Evolutionary conservation across 1,139 yeast genomes (phyloP), one percentile per base, ranked within the genome.

Genomic region (Diutina catenulata): DNA sequence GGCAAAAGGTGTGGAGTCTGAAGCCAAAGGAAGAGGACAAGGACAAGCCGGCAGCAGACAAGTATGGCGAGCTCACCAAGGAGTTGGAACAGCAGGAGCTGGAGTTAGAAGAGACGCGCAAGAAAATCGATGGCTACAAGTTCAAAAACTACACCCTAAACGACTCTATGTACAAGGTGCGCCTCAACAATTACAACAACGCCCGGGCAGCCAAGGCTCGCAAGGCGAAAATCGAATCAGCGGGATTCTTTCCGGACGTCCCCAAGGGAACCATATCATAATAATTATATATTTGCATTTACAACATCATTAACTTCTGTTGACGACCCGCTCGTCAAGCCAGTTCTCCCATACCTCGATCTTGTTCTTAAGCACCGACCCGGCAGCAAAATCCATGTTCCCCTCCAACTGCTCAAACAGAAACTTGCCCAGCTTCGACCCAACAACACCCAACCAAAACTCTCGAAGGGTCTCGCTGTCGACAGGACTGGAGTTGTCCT

Each of bases 251-350:
- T 49, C 88, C 88, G 0, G 46, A 60, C n/a, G 78, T 56, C 1
- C 84, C 84, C 4, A 59, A 50, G 4, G 36, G 15, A 4, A 31
- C 27, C 13, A n/a, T 28, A 8, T 9, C 28, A 9, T 21, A 14
- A 18, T n/a, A 10, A 19, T n/a, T 13, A 8, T 14, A 23, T 11
- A 23, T 9, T 14, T 4, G 11, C 6, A 13, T 8, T 22, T 37
- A 41, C 21, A n/a, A n/a, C n/a, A n/a, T n/a, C n/a, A 42, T 45
- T 57, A 60, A 49, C n/a, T n/a, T n/a, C n/a, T n/a, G n/a, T 79
- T 79, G 10, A 76, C 80, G 11, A 76, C 80, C 45, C 71, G 67
- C 52, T 79, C 91, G 46, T 78, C 82, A 36, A 86, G 62, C 95
- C 95, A 87, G 46, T 76, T 68, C 46, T 73, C 74, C 87, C 94